Conservation (phyloP, 305 asterid genomes). For the Fraxinus albicans region DNA sequence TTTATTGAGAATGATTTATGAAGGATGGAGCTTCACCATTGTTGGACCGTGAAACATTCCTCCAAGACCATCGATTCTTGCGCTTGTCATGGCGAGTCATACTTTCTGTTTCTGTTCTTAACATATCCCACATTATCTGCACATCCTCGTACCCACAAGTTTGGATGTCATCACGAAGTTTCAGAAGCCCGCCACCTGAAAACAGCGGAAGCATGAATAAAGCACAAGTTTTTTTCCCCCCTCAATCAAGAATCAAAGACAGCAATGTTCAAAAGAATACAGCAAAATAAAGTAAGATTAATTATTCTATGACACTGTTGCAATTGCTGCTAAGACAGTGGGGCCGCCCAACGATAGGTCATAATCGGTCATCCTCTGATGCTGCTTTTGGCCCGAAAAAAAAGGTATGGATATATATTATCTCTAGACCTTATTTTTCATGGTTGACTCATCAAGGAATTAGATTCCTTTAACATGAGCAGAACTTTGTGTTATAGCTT, state of each 20-base stretch:
- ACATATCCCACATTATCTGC: conserved; percentile 70
- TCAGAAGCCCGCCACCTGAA: conserved; percentile 51
- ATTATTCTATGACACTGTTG: not conserved
- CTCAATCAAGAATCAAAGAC: not conserved
- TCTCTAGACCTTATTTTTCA: conserved; percentile 11
- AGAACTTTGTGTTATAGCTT: not conserved
- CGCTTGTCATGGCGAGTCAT: conserved; percentile 34
- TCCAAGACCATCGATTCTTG: conserved; percentile 44
- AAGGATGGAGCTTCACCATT: conserved; percentile 32
- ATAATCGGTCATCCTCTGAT: not conserved
- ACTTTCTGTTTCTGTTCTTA: conserved; percentile 41
- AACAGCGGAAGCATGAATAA: not conserved
- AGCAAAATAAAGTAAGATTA: not conserved
- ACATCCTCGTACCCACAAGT: conserved; percentile 61
- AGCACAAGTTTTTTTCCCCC: not conserved
- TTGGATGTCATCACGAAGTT: conserved; percentile 54
- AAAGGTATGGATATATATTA: not conserved
- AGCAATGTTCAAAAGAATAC: not conserved
- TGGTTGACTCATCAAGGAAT: conserved; percentile 27
- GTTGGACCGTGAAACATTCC: conserved; percentile 40
- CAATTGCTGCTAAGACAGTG: not conserved
- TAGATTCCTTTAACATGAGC: conserved; percentile 18
- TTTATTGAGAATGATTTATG: conserved; percentile 31
- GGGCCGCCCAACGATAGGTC: not conserved
- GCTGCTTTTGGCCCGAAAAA: not conserved